Evolutionary conservation across 163 green algal species (phyloP).

Genomic region (Chlorella variabilis): DNA sequence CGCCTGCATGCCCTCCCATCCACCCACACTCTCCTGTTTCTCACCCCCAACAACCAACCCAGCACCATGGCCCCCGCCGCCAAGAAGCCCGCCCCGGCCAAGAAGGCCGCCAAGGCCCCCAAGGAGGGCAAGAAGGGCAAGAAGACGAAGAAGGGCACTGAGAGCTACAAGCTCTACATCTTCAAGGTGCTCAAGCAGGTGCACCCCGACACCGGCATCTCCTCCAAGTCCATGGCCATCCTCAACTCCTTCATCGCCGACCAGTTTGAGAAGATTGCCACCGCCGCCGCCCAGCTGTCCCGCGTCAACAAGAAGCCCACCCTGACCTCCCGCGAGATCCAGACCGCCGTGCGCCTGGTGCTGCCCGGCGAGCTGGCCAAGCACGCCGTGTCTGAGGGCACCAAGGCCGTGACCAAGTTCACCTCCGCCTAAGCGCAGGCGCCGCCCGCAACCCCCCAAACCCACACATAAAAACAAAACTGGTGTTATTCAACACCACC

Average conservation of each 20-base stretch:
- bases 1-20: neutral
- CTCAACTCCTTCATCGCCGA: constrained; percentile 70
- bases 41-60: neutral
- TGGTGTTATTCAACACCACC: constrained; percentile 11
- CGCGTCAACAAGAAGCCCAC: constrained; percentile 85
- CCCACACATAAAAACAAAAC: neutral
- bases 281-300: constrained; percentile 78
- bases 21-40: neutral
- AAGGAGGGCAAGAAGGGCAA: constrained; percentile 28
- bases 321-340: constrained; percentile 81
- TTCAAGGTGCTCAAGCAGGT: constrained; percentile 87
- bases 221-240: constrained; percentile 76
- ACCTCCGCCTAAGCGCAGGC: constrained; percentile 70
- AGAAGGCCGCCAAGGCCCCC: neutral
- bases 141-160: constrained; percentile 8
- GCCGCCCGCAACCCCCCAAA: too few species aligned
- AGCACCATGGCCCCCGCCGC: neutral
- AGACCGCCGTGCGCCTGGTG: constrained; percentile 82
- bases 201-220: constrained; percentile 85
- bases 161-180: constrained; percentile 85
- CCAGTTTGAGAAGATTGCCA: constrained; percentile 93
- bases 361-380: constrained; percentile 88
- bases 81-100: constrained; percentile 1
- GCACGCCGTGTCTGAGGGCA: constrained; percentile 92
- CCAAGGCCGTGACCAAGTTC: constrained; percentile 97